Conservation (phyloP, 768 basidiomycete genomes). For the Pholiota conissans region DNA sequence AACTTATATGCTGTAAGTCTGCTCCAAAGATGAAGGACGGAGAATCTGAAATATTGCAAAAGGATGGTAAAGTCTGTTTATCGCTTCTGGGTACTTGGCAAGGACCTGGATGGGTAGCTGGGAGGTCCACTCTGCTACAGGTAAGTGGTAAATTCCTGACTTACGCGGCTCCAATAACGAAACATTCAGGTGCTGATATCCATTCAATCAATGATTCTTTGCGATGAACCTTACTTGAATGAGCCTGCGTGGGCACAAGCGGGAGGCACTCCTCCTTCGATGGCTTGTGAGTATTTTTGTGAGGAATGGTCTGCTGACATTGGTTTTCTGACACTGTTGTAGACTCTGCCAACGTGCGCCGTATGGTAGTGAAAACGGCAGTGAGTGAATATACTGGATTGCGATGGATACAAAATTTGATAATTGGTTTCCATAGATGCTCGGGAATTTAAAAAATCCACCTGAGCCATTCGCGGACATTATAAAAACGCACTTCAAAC, state of each 20-base stretch:
- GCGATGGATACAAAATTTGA: not conserved
- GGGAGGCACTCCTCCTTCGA: slow-evolving; percentile 73
- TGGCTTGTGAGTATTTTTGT: slow-evolving; percentile 57
- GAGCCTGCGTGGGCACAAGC: slow-evolving; percentile 86
- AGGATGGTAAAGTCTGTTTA: slow-evolving; percentile 95
- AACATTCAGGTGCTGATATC: slow-evolving; percentile 78
- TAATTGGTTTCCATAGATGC: slow-evolving; percentile 54
- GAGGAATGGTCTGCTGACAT: not conserved
- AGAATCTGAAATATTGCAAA: slow-evolving; percentile 1
- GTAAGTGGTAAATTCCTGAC: slow-evolving; percentile 54
- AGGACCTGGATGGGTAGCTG: slow-evolving; percentile 92
- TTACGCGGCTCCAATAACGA: too few species aligned
- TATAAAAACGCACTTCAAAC: slow-evolving; percentile 86
- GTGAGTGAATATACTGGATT: slow-evolving; percentile 38
- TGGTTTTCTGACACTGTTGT: slow-evolving; percentile 7
- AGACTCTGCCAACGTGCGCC: slow-evolving; percentile 91
- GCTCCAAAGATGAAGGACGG: not conserved
- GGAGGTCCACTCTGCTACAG: slow-evolving; percentile 88
- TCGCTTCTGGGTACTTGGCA: slow-evolving; percentile 91
- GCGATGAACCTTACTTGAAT: slow-evolving; percentile 91
- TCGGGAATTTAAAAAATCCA: slow-evolving; percentile 77
- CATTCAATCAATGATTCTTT: slow-evolving; percentile 95
- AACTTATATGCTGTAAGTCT: slow-evolving; percentile 83
- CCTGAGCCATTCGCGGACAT: slow-evolving; percentile 87
- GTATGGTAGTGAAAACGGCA: slow-evolving; percentile 91